phyloP scores from a whole-genome alignment of 1,139 yeast genomes.

The Pneumocystis oryctolagi region DNA sequence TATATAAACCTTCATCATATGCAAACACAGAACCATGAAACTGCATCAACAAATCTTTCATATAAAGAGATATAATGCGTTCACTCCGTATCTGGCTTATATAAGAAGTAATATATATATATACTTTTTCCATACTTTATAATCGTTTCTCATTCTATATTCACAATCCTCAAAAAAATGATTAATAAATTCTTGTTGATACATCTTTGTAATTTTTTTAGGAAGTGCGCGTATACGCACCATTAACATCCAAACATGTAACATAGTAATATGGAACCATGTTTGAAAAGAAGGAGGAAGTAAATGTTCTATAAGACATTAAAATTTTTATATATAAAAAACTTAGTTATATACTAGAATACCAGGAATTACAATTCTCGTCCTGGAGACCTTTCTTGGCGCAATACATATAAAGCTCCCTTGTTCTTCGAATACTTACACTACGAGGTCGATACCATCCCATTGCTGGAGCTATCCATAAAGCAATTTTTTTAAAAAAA shows the following conservation, averaged over 20 bases:
- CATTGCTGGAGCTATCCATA: background rate
- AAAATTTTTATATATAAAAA: background rate
- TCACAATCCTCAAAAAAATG: slow-evolving; percentile 84
- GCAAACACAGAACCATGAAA: slow-evolving; percentile 78
- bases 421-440: background rate
- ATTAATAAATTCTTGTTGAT: slow-evolving; percentile 84
- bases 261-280: slow-evolving; percentile 83
- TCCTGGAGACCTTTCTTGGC: background rate
- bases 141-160: slow-evolving; percentile 65
- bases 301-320: slow-evolving; percentile 21
- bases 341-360: background rate
- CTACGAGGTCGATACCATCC: background rate
- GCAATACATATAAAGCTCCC: background rate
- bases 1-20: slow-evolving; percentile 79
- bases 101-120: background rate
- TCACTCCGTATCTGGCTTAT: slow-evolving; percentile 50
- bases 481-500: background rate
- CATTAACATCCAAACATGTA: slow-evolving; percentile 86
- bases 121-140: slow-evolving; percentile 23
- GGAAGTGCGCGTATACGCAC: slow-evolving; percentile 96
- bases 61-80: slow-evolving; percentile 66
- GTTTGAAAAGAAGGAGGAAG: slow-evolving; percentile 80
- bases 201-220: slow-evolving; percentile 68
- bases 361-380: background rate
- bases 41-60: slow-evolving; percentile 83